Evolutionary conservation across 2,329 filamentous ascomycete genomes (phyloP), one percentile per base, ranked within the genome.

Genomic region (Colletotrichum agaves): DNA sequence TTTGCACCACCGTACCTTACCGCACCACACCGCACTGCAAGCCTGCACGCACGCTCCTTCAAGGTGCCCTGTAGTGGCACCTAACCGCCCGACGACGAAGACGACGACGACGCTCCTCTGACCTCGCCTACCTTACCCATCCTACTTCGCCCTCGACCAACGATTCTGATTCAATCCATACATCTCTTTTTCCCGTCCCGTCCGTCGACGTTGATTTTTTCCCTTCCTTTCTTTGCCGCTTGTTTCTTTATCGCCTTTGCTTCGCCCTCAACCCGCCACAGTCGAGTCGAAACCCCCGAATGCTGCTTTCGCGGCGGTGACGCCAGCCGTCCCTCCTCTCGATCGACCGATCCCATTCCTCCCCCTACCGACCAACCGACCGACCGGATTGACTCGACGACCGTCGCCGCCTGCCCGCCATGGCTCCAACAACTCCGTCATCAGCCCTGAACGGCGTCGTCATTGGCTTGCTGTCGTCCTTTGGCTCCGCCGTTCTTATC

Each of bases 381-480:
- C 37, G 59, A 59, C 44, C 61, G 61, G 53, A 59, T 64, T 43
- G 39, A 63, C 39, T 64, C 46, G 61, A 67, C 53, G 41, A 67
- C 62, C 46, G 61, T 63, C 61, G 64, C 46, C 61, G 61, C 61
- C 61, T 67, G 31, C 53, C 44, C 60, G 35, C 23, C 63, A 71
- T 71, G 69, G 59, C 67, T 31, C 44, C 62, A 21, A 67, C 76
- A 47, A 72, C 78, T 49, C 78, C 80, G 15, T 80, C 79, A 46
- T 84, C 83, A 33, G 84, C 84, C 73, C 78, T 89, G 72, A 89
- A 88, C 71, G 95, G 95, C 78, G 93, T 98, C 75, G 87, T 98
- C 79, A 98, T 99, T 78, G 96, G 95, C 73, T 90, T 99, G 76
- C 86, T 98, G 70, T 97, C 94, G 43, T 97, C 95, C 13, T 95